These are phyloP conservation scores for Sclerotinia nivalis DNA, from an alignment of 2,329 filamentous ascomycete species.

Conservation along the genomic window DNA sequence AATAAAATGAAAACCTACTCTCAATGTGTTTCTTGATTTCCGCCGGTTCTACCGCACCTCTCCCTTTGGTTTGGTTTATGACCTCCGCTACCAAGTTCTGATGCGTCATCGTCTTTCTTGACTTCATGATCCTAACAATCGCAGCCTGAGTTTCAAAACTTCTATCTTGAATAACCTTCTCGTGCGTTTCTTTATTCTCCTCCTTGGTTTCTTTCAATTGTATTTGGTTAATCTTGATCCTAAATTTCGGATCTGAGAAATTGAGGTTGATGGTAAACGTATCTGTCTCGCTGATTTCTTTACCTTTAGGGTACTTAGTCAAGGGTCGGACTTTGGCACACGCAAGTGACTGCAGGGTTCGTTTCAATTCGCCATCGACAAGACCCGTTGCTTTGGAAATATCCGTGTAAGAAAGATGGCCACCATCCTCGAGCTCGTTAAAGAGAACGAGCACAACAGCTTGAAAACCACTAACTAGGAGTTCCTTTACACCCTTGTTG, in stretches of 20 bases:
- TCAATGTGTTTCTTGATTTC: slow-evolving; percentile 99
- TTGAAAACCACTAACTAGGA: slow-evolving; percentile 89
- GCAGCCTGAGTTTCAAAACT: slow-evolving; percentile 97
- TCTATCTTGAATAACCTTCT: slow-evolving; percentile 82
- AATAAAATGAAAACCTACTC: slow-evolving; percentile 55
- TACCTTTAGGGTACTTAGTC: slow-evolving; percentile 79
- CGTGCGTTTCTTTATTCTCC: slow-evolving; percentile 92
- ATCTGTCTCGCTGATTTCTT: slow-evolving; percentile 76
- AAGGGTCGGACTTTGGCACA: slow-evolving; percentile 87
- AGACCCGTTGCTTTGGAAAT: slow-evolving; percentile 75
- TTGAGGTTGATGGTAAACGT: slow-evolving; percentile 77
- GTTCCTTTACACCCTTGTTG: slow-evolving; percentile 76
- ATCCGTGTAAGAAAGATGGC: slow-evolving; percentile 71
- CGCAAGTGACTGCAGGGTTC: slow-evolving; percentile 91
- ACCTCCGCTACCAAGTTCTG: slow-evolving; percentile 88
- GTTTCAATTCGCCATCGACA: slow-evolving; percentile 74
- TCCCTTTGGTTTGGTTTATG: slow-evolving; percentile 82
- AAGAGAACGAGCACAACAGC: slow-evolving; percentile 89
- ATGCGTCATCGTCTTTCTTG: slow-evolving; percentile 81
- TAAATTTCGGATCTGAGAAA: slow-evolving; percentile 80
- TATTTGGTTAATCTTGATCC: slow-evolving; percentile 98
- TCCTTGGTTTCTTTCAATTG: slow-evolving; percentile 94
- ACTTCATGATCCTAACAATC: slow-evolving; percentile 97
- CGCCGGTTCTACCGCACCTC: slow-evolving; percentile 79
- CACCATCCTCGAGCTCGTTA: slow-evolving; percentile 65